Evolutionary conservation across 345 rosid genomes (phyloP).

Genomic region (Populus davidiana): DNA sequence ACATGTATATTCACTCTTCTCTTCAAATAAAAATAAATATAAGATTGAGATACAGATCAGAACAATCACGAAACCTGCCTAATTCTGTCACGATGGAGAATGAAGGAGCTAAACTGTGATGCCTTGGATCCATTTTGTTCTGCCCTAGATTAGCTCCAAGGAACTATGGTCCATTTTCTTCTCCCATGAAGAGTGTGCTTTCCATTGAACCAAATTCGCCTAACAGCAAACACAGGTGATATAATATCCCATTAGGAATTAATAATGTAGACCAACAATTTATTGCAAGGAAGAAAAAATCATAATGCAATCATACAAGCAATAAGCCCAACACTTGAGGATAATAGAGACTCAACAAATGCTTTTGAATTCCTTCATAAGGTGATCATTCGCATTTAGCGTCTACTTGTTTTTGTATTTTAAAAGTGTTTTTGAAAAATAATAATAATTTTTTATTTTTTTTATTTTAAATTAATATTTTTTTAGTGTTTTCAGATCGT

Average conservation of each 20-base stretch:
- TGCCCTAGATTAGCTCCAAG: not conserved
- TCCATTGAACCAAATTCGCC: conserved; percentile 30
- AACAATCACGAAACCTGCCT: not conserved
- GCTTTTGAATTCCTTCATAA: no score
- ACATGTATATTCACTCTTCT: not conserved
- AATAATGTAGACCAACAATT: no score
- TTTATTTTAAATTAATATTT: no score
- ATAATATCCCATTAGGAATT: not conserved
- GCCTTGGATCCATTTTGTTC: not conserved
- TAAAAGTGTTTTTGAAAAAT: no score
- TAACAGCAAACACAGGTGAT: not conserved
- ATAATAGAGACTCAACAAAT: no score
- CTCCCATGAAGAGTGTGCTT: conserved; percentile 9
- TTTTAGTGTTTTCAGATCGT: accelerated
- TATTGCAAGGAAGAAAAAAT: no score
- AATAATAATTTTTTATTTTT: no score
- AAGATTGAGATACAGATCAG: not conserved
- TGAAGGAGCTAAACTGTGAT: not conserved
- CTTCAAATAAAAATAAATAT: not conserved
- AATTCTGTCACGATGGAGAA: not conserved
- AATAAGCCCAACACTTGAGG: no score
- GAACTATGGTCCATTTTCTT: not conserved
- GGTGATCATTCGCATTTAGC: accelerated
- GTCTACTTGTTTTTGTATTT: no score
- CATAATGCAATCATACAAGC: no score